Base-by-base conservation (phyloP, 2,329 filamentous ascomycete genomes). In the Nemania bipapillata region DNA sequence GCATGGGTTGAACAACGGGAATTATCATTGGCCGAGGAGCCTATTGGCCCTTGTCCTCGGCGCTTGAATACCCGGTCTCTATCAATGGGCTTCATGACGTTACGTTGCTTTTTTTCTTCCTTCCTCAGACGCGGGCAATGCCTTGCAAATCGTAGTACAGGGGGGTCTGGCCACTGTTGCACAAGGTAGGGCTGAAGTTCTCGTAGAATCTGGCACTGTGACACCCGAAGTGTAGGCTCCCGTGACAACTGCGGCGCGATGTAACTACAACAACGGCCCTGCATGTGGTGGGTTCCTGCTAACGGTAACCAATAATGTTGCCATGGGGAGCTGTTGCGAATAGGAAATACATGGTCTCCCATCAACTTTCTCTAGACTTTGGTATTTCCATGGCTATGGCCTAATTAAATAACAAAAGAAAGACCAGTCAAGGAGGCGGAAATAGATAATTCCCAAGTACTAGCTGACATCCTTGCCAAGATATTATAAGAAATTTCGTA, bases 221-320 rank as follows among this genome's bases (percentile, higher is more conserved):
- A 26, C 47, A 28, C 47, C 22, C 47, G 47, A 50, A 9, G 9
- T 15, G 47, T 12, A 26, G 40, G 40, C 40, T 45, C 22, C 47
- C 47, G 47, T 50, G 47, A 28, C 20, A 28, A 5, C 17, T 45
- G 47, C 22, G 28, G 20, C 9, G 28, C 24, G 24, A 50, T 50
- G 24, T 50, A 50, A 50, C 47, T 49, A 49, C 45, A 49, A 49
- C 45, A 49, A 24, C n/a, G 22, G n/a, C 45, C 8, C 47, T 12
- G 24, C 11, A 50, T 50, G 8, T 26, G 8, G n/a, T n/a, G 30
- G 4, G 9, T 32, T 32, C 9, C 9, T 9, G 30, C 4, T 32
- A 32, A 32, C 4, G 30, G 4, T 32, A 32, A 32, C 30, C 9
- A 32, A 32, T 32, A 32, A 32, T 32, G 9, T 4, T 9, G n/a